Evolutionary conservation across 225 moss, liverwort and hornwort genomes (phyloP).

Genomic region (Thuidium tamariscinum): DNA sequence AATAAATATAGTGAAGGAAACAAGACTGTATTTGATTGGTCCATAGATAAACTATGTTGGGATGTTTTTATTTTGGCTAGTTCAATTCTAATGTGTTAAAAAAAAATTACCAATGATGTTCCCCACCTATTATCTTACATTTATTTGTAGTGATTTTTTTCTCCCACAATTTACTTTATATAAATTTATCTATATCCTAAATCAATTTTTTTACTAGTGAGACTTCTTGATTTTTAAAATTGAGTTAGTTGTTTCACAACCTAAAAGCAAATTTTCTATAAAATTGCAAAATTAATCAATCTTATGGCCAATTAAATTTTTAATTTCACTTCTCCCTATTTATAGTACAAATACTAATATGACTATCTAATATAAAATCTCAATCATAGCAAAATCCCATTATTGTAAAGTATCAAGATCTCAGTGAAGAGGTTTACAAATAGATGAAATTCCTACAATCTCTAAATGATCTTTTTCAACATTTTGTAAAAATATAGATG

Average conservation of each 20-base stretch:
- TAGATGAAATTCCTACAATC: not conserved
- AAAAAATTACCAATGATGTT: not conserved
- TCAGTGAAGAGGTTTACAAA: not conserved
- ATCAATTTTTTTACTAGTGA: fast-evolving
- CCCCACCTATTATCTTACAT: fast-evolving
- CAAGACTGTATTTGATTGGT: not conserved
- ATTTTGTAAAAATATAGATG: not conserved
- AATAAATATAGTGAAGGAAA: not conserved
- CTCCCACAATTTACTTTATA: no score
- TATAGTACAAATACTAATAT: not conserved
- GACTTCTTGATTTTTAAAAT: not conserved
- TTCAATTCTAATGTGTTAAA: no score
- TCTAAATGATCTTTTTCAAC: not conserved
- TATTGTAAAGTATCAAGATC: not conserved
- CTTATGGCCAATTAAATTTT: not conserved
- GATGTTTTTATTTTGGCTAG: no score
- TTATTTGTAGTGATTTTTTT: not conserved
- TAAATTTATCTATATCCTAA: not conserved
- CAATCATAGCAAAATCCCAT: no score
- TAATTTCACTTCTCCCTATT: not conserved
- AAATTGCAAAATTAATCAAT: not conserved
- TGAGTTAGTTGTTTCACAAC: no score
- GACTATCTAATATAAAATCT: not conserved
- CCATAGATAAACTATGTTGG: not conserved
- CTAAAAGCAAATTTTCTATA: not conserved